Evolutionary conservation across 495 filamentous ascomycete species (phyloP), one percentile per base, ranked within the genome.

Genomic region (Neurospora pannonica): DNA sequence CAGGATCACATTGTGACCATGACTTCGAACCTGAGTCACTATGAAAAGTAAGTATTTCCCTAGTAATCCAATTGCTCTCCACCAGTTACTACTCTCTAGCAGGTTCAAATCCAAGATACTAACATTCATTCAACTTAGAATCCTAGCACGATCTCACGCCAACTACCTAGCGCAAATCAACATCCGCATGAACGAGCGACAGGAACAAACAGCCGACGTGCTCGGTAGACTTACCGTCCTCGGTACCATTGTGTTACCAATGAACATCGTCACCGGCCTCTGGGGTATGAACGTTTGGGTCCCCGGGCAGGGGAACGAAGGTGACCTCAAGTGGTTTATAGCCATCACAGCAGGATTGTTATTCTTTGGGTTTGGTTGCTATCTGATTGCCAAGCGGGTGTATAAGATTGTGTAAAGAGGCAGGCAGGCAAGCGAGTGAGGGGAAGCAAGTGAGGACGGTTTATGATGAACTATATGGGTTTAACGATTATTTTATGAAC

Each of bases 271-370:
- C 76, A 98, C 96, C 36, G 97, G 96, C 77, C 91, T 99, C 81
- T 99, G 96, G 92, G 96, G 96, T 40, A 98, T 98, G 96, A 99
- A 99, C 85, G 94, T 97, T 9, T 92, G 92, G 83, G 95, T 99
- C 0, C 96, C 96, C 0, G 94, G 95, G 3, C 95, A 98, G 80
- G 91, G 92, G 38, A 76, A 77, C 36, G 87, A 87, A 72, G 84
- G 83, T 3, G 83, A 88, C 75, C 78, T 90, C 43, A 84, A 76
- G 31, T 90, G 89, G 88, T 91, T 90, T 78, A 85, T 79, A 73
- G 83, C 82, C 83, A 95, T 99, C 77, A 92, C 93, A 13, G 90
- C 84, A 7, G 92, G 90, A 0, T 81, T 98, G 71, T 54, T 96
- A 31, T 71, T 91, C 36, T 99, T 98, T 82, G 94, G 93, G 2